Evolutionary conservation across 768 basidiomycete genomes (phyloP).

Genomic region (Lactarius vividus): DNA sequence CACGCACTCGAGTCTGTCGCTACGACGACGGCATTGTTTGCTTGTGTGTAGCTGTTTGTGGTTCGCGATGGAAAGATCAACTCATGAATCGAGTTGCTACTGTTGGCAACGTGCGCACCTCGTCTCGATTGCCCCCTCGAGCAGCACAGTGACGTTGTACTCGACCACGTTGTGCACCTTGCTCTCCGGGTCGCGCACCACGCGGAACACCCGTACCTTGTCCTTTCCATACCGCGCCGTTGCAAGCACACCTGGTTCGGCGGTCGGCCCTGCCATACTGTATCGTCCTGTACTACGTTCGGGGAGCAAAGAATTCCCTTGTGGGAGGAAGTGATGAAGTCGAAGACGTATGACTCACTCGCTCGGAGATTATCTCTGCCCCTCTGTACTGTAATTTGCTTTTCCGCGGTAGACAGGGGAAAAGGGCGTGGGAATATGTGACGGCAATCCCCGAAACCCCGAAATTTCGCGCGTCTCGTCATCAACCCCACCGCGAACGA

Average conservation of each 20-base stretch:
- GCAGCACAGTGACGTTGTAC: conserved; percentile 73
- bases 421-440: neutral
- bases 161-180: conserved; percentile 74
- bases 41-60: conserved; percentile 68
- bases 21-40: conserved; percentile 85
- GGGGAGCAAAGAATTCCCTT: neutral
- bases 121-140: conserved; percentile 80
- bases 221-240: conserved; percentile 83
- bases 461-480: neutral
- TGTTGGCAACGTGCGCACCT: conserved; percentile 44
- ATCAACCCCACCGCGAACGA: neutral
- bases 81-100: neutral
- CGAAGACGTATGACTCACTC: neutral
- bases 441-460: neutral
- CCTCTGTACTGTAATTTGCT: neutral
- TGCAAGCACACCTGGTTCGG: conserved; percentile 34
- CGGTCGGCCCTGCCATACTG: neutral
- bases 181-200: conserved; percentile 59
- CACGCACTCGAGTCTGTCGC: conserved; percentile 74
- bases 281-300: neutral
- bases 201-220: conserved; percentile 79
- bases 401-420: neutral
- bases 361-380: neutral
- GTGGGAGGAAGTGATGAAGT: neutral
- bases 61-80: neutral